Conservation (phyloP, 495 filamentous ascomycete genomes). For the Penicillium diatomitis region DNA sequence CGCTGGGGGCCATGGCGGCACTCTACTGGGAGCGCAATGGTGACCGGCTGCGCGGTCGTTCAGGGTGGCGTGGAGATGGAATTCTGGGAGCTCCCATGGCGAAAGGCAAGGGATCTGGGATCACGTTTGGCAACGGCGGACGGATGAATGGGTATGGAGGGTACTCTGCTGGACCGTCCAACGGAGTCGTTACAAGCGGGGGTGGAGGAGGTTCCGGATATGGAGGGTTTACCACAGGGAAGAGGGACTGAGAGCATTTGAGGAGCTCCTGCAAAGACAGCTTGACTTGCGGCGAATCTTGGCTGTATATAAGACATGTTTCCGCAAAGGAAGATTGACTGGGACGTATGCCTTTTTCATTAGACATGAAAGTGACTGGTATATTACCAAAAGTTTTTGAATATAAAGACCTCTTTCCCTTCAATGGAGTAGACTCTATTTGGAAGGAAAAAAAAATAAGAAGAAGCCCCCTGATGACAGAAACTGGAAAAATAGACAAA, state of each 20-base stretch:
- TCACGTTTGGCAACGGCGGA: conserved; percentile 37
- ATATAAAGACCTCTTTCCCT: conserved; percentile 1
- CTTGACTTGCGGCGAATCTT: not conserved
- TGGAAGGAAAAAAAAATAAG: conserved; percentile 9
- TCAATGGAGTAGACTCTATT: conserved; percentile 20
- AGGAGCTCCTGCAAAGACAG: not conserved
- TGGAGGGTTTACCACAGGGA: conserved; percentile 38
- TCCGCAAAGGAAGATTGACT: no score
- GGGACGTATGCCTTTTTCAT: no score
- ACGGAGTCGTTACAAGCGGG: conserved; percentile 11
- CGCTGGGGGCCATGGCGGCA: conserved; percentile 37
- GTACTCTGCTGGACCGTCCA: conserved; percentile 20
- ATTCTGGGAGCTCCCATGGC: conserved; percentile 30
- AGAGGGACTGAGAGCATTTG: conserved; percentile 39
- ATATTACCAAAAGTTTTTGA: no score
- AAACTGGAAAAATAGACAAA: no score
- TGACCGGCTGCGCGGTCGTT: conserved; percentile 22
- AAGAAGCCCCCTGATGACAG: not conserved
- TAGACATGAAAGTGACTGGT: no score
- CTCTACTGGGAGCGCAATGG: conserved; percentile 38
- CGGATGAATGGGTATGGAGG: conserved; percentile 45
- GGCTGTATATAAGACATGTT: not conserved
- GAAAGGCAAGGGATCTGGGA: conserved; percentile 24
- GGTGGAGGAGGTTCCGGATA: conserved; percentile 32
- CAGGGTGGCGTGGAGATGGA: conserved; percentile 31